phyloP scores from a whole-genome alignment of 2,329 filamentous ascomycete species.

The Fusarium siculi region DNA sequence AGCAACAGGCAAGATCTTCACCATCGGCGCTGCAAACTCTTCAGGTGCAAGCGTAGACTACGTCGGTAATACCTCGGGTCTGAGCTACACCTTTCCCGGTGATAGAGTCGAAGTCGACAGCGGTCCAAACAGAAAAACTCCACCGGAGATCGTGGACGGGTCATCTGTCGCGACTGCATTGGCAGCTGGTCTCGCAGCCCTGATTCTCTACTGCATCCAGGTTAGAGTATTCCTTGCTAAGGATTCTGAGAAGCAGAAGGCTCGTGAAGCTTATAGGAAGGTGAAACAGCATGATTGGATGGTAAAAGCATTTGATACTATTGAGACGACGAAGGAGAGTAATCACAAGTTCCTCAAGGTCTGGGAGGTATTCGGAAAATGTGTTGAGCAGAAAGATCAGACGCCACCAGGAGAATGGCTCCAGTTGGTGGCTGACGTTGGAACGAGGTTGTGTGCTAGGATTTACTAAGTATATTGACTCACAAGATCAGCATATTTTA shows the following conservation, averaged over 20 bases:
- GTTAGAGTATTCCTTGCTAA: constrained; percentile 19
- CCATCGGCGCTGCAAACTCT: constrained; percentile 43
- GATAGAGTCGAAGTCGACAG: constrained; percentile 36
- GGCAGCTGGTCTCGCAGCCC: constrained; percentile 45
- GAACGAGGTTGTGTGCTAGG: neutral
- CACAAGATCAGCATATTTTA: no score
- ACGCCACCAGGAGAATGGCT: constrained; percentile 23
- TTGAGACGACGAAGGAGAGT: constrained; percentile 35
- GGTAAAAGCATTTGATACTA: constrained; percentile 30
- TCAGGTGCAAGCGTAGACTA: constrained; percentile 23
- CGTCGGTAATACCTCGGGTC: constrained; percentile 15
- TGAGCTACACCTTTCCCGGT: constrained; percentile 48
- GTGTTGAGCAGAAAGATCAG: constrained; percentile 28
- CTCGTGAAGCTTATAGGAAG: constrained; percentile 9
- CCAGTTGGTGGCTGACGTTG: constrained; percentile 14
- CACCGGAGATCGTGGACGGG: constrained; percentile 11
- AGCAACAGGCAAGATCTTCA: constrained; percentile 38
- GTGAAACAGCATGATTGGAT: constrained; percentile 33
- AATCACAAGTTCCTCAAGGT: constrained; percentile 43
- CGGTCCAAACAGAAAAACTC: neutral
- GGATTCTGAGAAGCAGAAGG: constrained; percentile 22
- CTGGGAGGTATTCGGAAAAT: constrained; percentile 41
- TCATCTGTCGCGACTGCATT: constrained; percentile 48
- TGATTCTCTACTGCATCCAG: constrained; percentile 45
- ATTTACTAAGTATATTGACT: neutral